Evolutionary conservation across 371 early-diverging fungal genomes (phyloP), one percentile per base, ranked within the genome.

Genomic region (Batkoa obscura): DNA sequence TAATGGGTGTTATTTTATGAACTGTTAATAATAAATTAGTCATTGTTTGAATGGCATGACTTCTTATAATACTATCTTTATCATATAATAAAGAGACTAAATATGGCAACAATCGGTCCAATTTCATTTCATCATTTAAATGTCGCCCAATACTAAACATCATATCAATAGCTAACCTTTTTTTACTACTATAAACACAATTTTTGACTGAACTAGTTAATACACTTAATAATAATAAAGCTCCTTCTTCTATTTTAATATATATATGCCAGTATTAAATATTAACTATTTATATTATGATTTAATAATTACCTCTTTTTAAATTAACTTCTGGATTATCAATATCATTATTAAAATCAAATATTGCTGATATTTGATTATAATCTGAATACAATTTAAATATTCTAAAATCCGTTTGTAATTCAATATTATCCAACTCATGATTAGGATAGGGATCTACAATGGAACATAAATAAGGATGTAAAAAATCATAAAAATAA

Each of bases 71-170:
- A 10, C 81, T 73, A 31, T 72, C 68, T 23, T 81, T 74, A 61
- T 93, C 92, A 0, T 62, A 63, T 0, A 86, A 60, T 2, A 92
- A 66, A 1, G 73, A 66, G 15, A 91, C 76, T 23, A 91, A 50
- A 64, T 87, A 88, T 30, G 96, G 94, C 1, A 92, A 71, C 2
- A 88, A 58, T 17, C 89, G 72, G 62, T 95, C 90, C 23, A 92
- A 64, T 42, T 79, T 79, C 34, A 80, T 73, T 55, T 80, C 81
- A 58, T 89, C 90, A 0, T 77, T 62, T 0, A 88, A 59, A 56
- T 83, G 74, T 32, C 75, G 69, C 3, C 76, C 75, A 2, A 90
- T 58, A 1, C 77, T 81, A 0, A 84, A 62, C 0, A 88, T 64
- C 60, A 90, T 74, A 56, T 88, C 90, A 17, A 92, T 47, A 0